Evolutionary conservation across 345 rosid species (phyloP), one percentile per base, ranked within the genome.

Genomic region (Camelina neglecta): DNA sequence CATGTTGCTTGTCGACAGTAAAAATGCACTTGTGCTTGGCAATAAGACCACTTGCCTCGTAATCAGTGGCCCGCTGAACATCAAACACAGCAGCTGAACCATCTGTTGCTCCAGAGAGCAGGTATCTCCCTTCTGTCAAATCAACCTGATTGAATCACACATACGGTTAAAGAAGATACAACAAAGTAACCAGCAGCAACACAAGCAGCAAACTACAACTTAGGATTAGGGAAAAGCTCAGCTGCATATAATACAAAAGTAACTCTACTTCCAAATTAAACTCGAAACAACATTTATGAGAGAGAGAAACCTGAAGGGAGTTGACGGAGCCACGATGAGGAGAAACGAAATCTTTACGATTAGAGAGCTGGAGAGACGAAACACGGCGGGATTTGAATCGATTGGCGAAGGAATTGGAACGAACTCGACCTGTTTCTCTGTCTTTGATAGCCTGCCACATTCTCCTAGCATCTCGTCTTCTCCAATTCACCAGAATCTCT

Each of bases 41-140:
- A 48, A 94, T 89, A 60, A 81, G 69, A 59, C 91, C 93, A 49
- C 83, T 87, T 65, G 88, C 97, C 72, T 88, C 93, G 60, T 70
- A 81, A 53, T 84, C 83, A 26, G 85, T 79, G 23, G 97, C 79
- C 29, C 83, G 85, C 65, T 90, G 97, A 64, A 90, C 76, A 74
- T 92, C 97, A 63, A 79, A 95, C 39, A 90, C 88, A 29, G 97
- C 91, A 64, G 86, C 86, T 1, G 99, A 95, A 38, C 88, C 92
- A 86, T 95, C 97, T 9, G 97, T 84, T 53, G 97, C 90, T 66
- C 85, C 91, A 1, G 99, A 88, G 71, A 95, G 77, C 80, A 95
- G 69, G 76, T 90, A 92, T 36, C 97, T 81, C 55, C 93, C 92
- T 79, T 94, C 97, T 24, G 92, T 89, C 86, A 88, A 85, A 87